A percentile compares a stretch with the other conserved stretches of the same genome.
phyloP scores from a whole-genome alignment of 192 early-diverging fungal species.

The Podila horticola region DNA sequence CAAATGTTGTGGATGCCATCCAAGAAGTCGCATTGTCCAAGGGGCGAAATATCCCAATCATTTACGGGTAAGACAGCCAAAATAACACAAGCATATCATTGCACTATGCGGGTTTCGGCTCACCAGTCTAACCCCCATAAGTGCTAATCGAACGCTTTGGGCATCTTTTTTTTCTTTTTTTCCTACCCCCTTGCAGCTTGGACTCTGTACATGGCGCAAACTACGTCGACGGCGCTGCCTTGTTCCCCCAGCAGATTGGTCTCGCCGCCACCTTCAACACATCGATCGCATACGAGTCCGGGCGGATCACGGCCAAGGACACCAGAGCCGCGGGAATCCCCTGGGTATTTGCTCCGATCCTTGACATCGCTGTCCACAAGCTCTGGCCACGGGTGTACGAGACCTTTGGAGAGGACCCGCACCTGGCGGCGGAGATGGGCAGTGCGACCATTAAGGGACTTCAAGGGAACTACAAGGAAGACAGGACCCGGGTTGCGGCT shows the following conservation, averaged over 20 bases:
- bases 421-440: conserved; percentile 63
- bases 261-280: conserved; percentile 71
- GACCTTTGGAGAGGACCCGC: conserved; percentile 66
- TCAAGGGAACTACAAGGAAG: conserved; percentile 75
- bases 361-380: conserved; percentile 69
- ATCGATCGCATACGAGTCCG: conserved; percentile 63
- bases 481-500: conserved; percentile 68
- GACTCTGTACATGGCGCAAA: conserved; percentile 75
- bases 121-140: neutral
- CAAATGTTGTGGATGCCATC: conserved; percentile 59
- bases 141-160: neutral
- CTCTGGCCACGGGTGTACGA: conserved; percentile 67
- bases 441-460: conserved; percentile 62
- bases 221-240: conserved; percentile 66
- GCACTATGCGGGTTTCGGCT: neutral
- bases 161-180: neutral
- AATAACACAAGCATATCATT: too few relatives aligned
- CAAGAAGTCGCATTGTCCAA: conserved; percentile 62
- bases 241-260: conserved; percentile 70
- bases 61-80: conserved; percentile 63
- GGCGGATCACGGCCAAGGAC: conserved; percentile 70
- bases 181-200: conserved; percentile 28
- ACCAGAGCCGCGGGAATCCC: conserved; percentile 70
- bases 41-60: conserved; percentile 62
- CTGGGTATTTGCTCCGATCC: conserved; percentile 71